Base-by-base conservation (phyloP, 345 rosid species). In the Moricandia moricandioides region DNA sequence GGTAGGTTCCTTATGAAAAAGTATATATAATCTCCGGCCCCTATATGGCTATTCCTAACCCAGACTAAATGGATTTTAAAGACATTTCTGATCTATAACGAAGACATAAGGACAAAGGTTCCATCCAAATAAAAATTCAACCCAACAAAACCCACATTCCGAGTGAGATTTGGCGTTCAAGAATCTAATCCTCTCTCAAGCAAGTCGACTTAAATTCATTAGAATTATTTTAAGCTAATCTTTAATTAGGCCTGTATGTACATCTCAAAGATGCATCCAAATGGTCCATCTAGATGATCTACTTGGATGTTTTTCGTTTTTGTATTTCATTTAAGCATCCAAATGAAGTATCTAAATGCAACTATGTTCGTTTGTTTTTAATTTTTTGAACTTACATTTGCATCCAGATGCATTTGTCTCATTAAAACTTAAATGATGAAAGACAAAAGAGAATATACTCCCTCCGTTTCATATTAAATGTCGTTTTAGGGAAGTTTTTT, bases 11-110 rank as follows among this genome's bases (percentile, higher is more conserved):
- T 8, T 29, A 62, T 54, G 64, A 1, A 21, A 39, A 54, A 30
- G 8, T 34, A 26, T 34, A 26, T 55, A 16, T 26, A 29, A 29
- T 29, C 51, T 29, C 8, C 30, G 49, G n/a, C 9, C 43, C 62
- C 35, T 8, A 63, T 21, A 26, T 51, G 24, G 65, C 56, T 17
- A 64, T 37, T 52, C 21, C 31, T 73, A 65, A 73, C 60, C 70
- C 52, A 52, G n/a, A 70, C 13, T 31, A 30, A 5, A 30, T 14
- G 39, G 29, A n/a, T 5, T 30, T 13, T 5, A 18, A 61, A 33
- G 13, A 4, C 5, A 47, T 58, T 37, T 5, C 27, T 8, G 40
- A 27, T 18, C 9, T 1, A 13, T 54, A 6, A 33, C 17, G 10
- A 57, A 69, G 65, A 43, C 30, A 29, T 4, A 5, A 21, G 3